phyloP scores from a whole-genome alignment of 805 yeast genomes.

The Suhomyces kilbournensis region DNA sequence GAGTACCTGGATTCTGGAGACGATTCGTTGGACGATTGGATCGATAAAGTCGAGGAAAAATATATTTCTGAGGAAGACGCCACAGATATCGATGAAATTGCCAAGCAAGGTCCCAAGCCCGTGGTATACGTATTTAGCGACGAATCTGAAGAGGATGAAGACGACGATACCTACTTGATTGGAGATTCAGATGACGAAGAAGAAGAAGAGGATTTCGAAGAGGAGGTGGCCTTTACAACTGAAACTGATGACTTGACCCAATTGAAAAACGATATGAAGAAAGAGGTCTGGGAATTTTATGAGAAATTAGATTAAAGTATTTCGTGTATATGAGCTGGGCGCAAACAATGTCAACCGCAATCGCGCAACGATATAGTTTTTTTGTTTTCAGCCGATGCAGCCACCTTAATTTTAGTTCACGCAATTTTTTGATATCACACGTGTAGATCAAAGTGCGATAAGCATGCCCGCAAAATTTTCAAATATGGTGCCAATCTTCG shows the following conservation, averaged over 20 bases:
- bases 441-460: not conserved
- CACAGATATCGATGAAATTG: constrained; percentile 11
- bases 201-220: constrained; percentile 7
- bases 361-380: not conserved
- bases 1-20: constrained; percentile 13
- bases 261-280: constrained; percentile 6
- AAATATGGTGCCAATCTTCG: not conserved
- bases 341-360: not conserved
- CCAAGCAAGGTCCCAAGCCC: not conserved
- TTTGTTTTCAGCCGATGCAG: not conserved
- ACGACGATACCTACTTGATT: constrained; percentile 10
- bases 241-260: constrained; percentile 5
- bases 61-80: constrained; percentile 10
- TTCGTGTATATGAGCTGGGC: not conserved
- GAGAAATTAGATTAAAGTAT: constrained; percentile 1
- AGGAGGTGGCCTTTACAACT: constrained; percentile 1
- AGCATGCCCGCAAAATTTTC: not conserved
- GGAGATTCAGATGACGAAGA: constrained; percentile 7
- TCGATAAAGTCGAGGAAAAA: constrained; percentile 16
- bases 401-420: not conserved
- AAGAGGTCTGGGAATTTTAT: constrained; percentile 4
- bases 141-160: constrained; percentile 15
- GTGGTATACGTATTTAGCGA: constrained; percentile 6
- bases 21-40: constrained; percentile 20
- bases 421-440: not conserved